phyloP scores from a whole-genome alignment of 2,329 filamentous ascomycete species.

The Pestalotiopsis sp. region DNA sequence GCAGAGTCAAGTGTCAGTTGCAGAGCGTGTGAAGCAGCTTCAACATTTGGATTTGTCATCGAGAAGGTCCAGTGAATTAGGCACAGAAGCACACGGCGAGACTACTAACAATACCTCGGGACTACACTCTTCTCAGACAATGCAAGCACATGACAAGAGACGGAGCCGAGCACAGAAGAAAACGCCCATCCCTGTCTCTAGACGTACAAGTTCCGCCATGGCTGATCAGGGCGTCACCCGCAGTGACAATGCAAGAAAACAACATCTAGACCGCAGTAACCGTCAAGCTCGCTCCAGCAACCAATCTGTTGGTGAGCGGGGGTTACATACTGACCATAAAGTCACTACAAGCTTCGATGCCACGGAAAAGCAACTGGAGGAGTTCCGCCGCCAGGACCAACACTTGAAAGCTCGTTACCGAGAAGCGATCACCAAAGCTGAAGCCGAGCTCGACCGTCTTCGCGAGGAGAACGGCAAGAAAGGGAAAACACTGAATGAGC shows the following conservation, averaged over 20 bases:
- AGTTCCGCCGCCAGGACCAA: background rate
- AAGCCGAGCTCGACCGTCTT: slow-evolving; percentile 16
- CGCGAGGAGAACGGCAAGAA: background rate
- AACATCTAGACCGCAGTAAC: background rate
- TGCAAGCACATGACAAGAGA: background rate
- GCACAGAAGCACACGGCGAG: background rate
- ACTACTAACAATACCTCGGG: background rate
- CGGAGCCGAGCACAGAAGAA: background rate
- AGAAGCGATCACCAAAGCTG: slow-evolving; percentile 13
- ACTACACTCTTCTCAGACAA: background rate
- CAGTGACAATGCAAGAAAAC: background rate
- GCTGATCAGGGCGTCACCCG: background rate
- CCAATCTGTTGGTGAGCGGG: background rate
- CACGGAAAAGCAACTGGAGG: background rate
- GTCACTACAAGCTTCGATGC: background rate
- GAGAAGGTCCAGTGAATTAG: background rate
- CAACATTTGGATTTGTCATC: background rate
- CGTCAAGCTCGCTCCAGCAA: background rate
- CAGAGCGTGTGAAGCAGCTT: slow-evolving; percentile 1
- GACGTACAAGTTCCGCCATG: background rate
- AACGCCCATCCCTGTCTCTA: background rate
- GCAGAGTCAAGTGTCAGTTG: background rate
- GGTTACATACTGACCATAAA: background rate
- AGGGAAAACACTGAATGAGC: background rate
- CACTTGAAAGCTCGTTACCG: slow-evolving; percentile 14